Evolutionary conservation across 106 monocot species (phyloP).

Genomic region (Platanthera zijinensis): DNA sequence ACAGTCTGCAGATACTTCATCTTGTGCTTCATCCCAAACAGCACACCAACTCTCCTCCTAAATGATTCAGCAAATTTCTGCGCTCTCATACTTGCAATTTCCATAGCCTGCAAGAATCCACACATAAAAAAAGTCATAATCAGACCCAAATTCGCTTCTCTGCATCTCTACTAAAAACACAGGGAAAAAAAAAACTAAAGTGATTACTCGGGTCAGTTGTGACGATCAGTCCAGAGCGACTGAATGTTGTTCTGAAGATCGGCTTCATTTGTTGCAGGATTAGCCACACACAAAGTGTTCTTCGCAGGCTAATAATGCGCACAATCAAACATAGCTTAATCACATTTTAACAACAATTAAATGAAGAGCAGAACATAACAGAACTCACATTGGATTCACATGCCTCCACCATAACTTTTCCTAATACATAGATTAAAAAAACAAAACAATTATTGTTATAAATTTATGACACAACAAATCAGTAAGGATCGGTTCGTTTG

Average conservation of each 20-base stretch:
- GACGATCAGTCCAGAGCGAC: constrained; percentile 16
- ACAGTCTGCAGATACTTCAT: not conserved
- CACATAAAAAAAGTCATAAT: not conserved
- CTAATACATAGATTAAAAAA: not conserved
- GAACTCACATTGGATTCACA: not conserved
- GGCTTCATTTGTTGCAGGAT: constrained; percentile 16
- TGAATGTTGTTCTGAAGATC: constrained; percentile 20
- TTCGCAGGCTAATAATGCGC: not conserved
- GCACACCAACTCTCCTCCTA: too few relatives aligned
- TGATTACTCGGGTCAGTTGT: constrained; percentile 24
- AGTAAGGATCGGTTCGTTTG: too few relatives aligned
- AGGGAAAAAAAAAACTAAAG: not conserved
- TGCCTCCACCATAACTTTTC: not conserved
- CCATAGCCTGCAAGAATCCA: constrained; percentile 5
- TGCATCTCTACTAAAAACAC: not conserved
- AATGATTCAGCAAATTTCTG: too few relatives aligned
- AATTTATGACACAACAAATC: too few relatives aligned
- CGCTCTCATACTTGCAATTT: constrained; percentile 1
- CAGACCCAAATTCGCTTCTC: not conserved
- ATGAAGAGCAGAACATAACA: not conserved
- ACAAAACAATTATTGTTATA: not conserved
- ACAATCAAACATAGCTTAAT: not conserved
- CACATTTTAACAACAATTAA: not conserved
- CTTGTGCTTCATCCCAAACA: not conserved
- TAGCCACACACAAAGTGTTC: constrained; percentile 36